These are phyloP conservation scores for Thelonectria olida DNA, from an alignment of 2,329 filamentous ascomycete species.

Conservation along the genomic window DNA sequence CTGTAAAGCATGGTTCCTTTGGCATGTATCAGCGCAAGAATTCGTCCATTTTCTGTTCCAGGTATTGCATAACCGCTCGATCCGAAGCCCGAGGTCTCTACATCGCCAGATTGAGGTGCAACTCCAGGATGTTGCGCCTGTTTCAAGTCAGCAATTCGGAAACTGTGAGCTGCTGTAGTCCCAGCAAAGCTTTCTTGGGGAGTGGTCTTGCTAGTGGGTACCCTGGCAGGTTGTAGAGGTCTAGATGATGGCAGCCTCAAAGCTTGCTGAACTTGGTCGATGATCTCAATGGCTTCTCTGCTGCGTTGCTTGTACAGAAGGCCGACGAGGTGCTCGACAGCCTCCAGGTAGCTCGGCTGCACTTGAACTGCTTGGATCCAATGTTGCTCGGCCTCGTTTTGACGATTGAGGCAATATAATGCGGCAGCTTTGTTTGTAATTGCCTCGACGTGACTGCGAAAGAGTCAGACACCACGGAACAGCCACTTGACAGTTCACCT, in stretches of 20 bases:
- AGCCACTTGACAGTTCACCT: slow-evolving; percentile 43
- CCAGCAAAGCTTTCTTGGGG: slow-evolving; percentile 20
- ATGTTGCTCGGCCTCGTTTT: slow-evolving; percentile 83
- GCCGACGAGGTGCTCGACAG: slow-evolving; percentile 92
- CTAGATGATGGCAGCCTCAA: slow-evolving; percentile 58
- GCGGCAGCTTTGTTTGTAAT: slow-evolving; percentile 94
- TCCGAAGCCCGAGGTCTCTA: slow-evolving; percentile 41
- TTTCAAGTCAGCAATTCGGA: slow-evolving; percentile 34
- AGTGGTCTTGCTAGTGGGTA: slow-evolving; percentile 4
- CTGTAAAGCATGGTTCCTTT: slow-evolving; percentile 99
- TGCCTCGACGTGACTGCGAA: slow-evolving; percentile 83
- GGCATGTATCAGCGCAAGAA: slow-evolving; percentile 92
- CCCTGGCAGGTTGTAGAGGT: slow-evolving; percentile 14
- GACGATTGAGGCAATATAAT: slow-evolving; percentile 82
- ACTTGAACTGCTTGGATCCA: slow-evolving; percentile 88
- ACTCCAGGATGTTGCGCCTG: slow-evolving; percentile 37
- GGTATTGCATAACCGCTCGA: slow-evolving; percentile 79
- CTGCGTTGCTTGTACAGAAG: slow-evolving; percentile 85
- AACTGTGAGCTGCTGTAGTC: slow-evolving; percentile 12
- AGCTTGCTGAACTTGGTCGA: slow-evolving; percentile 82
- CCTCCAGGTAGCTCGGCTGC: slow-evolving; percentile 90
- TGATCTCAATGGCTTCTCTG: slow-evolving; percentile 86
- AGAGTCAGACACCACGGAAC: slow-evolving; percentile 42
- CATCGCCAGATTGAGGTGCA: slow-evolving; percentile 30
- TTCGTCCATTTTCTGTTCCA: slow-evolving; percentile 88